Evolutionary conservation across 2,329 filamentous ascomycete genomes (phyloP).

Genomic region (Cordyceps javanica): DNA sequence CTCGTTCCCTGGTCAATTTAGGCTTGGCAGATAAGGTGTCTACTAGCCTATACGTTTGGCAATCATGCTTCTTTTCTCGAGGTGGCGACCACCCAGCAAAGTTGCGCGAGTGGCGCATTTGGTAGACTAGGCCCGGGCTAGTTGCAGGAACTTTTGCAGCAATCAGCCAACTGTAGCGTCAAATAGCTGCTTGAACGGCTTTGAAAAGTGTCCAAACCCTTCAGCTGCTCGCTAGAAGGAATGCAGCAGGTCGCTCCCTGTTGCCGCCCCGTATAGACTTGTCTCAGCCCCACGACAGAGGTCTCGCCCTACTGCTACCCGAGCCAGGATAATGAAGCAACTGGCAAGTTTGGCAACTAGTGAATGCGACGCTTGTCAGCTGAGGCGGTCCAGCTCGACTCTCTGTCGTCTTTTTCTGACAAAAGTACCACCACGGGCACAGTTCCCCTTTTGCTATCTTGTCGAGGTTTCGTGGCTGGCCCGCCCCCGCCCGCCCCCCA

Average conservation of each 20-base stretch:
- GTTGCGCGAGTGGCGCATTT: not conserved
- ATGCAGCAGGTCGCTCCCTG: not conserved
- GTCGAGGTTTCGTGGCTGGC: not conserved
- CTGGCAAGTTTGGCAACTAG: not conserved
- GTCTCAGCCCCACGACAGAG: not conserved
- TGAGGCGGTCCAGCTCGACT: not conserved
- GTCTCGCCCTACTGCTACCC: not conserved
- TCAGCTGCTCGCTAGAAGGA: not conserved
- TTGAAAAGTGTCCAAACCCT: too few relatives aligned
- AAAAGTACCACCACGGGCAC: not conserved
- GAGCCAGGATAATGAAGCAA: not conserved
- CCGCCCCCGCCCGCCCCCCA: not conserved
- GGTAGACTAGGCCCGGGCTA: not conserved
- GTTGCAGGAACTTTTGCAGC: constrained; percentile 7
- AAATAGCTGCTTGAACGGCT: too few relatives aligned
- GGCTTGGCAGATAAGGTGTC: constrained; percentile 13
- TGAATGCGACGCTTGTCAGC: not conserved
- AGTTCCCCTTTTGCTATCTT: not conserved
- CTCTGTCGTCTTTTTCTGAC: not conserved
- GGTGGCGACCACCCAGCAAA: not conserved
- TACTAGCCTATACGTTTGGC: not conserved
- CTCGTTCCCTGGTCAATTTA: constrained; percentile 3
- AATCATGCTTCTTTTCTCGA: not conserved
- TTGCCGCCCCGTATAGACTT: not conserved
- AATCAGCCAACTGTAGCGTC: not conserved